phyloP scores from a whole-genome alignment of 176 grass and related monocot genomes.

The Oryza longistaminata region DNA sequence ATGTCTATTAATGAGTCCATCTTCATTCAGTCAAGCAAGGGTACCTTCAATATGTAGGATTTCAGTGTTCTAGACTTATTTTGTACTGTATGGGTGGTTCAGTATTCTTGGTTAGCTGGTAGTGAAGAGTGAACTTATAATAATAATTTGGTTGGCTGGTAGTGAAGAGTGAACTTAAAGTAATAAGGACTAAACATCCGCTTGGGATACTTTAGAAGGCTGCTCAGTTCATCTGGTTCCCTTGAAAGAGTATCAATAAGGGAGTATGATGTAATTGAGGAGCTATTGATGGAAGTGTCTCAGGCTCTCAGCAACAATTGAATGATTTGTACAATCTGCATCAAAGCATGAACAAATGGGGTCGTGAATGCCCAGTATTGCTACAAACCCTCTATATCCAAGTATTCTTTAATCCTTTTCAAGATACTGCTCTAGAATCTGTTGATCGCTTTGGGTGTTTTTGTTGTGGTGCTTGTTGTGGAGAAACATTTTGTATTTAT shows the following conservation, averaged over 20 bases:
- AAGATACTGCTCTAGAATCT: background rate
- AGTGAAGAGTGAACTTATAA: background rate
- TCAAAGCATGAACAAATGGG: background rate
- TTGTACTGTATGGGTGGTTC: background rate
- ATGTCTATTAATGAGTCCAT: background rate
- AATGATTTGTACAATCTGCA: background rate
- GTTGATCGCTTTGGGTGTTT: background rate
- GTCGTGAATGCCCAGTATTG: background rate
- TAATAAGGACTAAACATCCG: background rate
- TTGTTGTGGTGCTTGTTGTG: background rate
- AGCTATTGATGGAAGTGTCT: background rate
- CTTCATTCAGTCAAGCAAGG: conserved; percentile 1
- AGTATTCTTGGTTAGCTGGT: background rate
- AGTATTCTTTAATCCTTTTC: background rate
- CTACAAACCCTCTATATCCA: too few relatives aligned
- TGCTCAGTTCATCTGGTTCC: background rate
- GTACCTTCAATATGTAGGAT: background rate
- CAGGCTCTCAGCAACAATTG: background rate
- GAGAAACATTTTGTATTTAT: background rate
- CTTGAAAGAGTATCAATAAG: background rate
- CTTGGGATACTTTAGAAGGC: background rate
- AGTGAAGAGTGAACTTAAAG: too few relatives aligned
- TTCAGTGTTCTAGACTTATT: background rate
- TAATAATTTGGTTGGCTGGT: too few relatives aligned
- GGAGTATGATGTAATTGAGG: background rate